These are phyloP conservation scores for Vitis cinerea DNA, from an alignment of 164 flowering plant species.

Conservation along the genomic window DNA sequence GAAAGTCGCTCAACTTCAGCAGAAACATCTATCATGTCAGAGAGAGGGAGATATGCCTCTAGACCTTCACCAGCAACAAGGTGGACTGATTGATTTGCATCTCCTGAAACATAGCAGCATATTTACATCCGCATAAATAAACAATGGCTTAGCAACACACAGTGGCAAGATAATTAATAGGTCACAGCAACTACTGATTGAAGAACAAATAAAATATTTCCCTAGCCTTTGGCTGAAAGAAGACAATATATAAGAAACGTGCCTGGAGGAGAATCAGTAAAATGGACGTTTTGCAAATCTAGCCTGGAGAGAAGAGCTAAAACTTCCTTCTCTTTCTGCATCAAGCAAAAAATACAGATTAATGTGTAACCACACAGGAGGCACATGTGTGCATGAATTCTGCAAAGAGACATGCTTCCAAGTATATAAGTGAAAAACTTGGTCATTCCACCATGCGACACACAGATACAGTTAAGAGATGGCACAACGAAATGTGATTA, in stretches of 20 bases:
- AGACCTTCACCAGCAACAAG: slow-evolving; percentile 91
- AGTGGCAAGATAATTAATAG: neutral
- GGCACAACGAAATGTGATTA: too few species aligned
- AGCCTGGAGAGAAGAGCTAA: slow-evolving; percentile 80
- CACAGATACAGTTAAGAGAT: too few species aligned
- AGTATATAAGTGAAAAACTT: neutral
- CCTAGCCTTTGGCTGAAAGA: neutral
- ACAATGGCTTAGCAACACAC: neutral
- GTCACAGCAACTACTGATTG: neutral
- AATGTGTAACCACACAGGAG: neutral
- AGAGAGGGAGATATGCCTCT: slow-evolving; percentile 94
- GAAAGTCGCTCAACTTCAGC: slow-evolving; percentile 82
- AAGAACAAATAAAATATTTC: neutral
- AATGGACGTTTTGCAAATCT: slow-evolving; percentile 59
- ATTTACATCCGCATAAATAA: slow-evolving; percentile 7
- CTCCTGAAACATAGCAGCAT: slow-evolving; percentile 40
- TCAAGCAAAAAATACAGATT: slow-evolving; percentile 7
- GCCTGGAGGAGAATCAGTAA: slow-evolving; percentile 73
- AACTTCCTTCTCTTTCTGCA: slow-evolving; percentile 85
- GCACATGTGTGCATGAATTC: neutral
- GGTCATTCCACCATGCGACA: too few species aligned
- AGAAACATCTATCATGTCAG: slow-evolving; percentile 90
- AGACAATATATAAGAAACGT: slow-evolving; percentile 16
- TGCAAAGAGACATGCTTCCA: neutral
- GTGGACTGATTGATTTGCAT: slow-evolving; percentile 83